Base-by-base conservation (phyloP, 75 land plant genomes). In the Picea glauca region DNA sequence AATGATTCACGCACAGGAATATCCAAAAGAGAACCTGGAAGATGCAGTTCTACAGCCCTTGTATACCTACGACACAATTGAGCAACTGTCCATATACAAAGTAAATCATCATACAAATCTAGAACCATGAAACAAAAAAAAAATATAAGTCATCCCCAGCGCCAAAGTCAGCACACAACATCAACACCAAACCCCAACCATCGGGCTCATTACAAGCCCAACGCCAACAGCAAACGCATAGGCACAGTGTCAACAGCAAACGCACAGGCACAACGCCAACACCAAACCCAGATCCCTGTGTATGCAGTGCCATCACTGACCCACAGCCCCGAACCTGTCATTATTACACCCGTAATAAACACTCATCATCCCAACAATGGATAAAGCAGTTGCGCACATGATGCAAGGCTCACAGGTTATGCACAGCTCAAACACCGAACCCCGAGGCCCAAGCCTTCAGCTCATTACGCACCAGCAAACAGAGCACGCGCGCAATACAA, bases 241-340 rank as follows among this genome's bases (percentile, higher is more conserved):
- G 26, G 26, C 26, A 26, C 26, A 26, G 26, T 0, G 26, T 0
- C 26, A 26, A 26, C 26, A 26, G 0, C 26, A 26, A 26, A 26
- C 26, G 26, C 26, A 26, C 26, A 26, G 26, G 26, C 26, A 26
- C 74, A 33, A 58, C 56, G 7, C 18, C 31, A 77, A 21, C 30
- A 7, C 23, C 78, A 58, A 31, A 81, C 38, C 81, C 81, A 78
- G 80, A 79, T 68, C 85, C 84, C 66, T 79, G 61, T 20, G 74
- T 73, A 87, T 97, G 98, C 68, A 97, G 50, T 1, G 91, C 79
- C 68, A 94, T 81, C 64, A 97, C 80, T 11, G 99, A 97, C 32
- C 99, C 99, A 85, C 99, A 97, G 12, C 99, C 99, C 99, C 99
- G 86, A 97, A 97, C 76, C 96, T 93, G 68, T 94, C 99, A 86